Evolutionary conservation across 805 yeast genomes (phyloP).

Genomic region (Hanseniaspora mollemarum): DNA sequence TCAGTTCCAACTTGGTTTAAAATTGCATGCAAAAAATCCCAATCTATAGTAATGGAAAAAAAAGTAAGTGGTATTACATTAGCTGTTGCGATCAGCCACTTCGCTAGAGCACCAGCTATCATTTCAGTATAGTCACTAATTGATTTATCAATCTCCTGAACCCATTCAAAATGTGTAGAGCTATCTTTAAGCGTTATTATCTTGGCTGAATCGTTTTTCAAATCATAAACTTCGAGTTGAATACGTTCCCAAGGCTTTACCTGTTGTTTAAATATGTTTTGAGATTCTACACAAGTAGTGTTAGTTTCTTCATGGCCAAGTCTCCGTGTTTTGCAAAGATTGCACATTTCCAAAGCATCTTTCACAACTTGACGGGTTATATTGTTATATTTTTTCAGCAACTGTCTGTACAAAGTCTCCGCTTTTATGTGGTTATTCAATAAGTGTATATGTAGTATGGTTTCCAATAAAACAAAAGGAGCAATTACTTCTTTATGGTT

Average conservation of each 20-base stretch:
- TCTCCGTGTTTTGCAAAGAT: slow-evolving; percentile 17
- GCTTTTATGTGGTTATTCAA: slow-evolving; percentile 24
- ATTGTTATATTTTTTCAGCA: slow-evolving; percentile 23
- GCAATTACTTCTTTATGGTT: slow-evolving; percentile 21
- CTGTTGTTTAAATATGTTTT: not conserved
- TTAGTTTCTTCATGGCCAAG: slow-evolving; percentile 19
- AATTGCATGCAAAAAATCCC: slow-evolving; percentile 26
- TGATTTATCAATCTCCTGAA: not conserved
- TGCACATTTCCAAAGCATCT: slow-evolving; percentile 24
- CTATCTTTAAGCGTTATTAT: not conserved
- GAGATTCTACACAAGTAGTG: not conserved
- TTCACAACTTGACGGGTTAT: slow-evolving; percentile 21
- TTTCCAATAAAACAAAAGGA: slow-evolving; percentile 25
- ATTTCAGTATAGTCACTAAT: not conserved
- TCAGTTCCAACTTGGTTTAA: slow-evolving; percentile 22
- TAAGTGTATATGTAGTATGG: slow-evolving; percentile 27
- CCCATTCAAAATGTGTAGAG: not conserved
- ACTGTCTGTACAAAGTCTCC: slow-evolving; percentile 18
- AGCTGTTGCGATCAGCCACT: slow-evolving; percentile 22
- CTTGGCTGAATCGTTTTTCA: not conserved
- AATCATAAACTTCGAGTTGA: not conserved
- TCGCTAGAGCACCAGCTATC: slow-evolving; percentile 21
- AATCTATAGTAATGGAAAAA: slow-evolving; percentile 25
- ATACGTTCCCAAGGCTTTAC: not conserved
- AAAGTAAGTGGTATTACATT: slow-evolving; percentile 25